Evolutionary conservation across 1,284 basidiomycete species (phyloP).

Genomic region (Neonothopanus nambi): DNA sequence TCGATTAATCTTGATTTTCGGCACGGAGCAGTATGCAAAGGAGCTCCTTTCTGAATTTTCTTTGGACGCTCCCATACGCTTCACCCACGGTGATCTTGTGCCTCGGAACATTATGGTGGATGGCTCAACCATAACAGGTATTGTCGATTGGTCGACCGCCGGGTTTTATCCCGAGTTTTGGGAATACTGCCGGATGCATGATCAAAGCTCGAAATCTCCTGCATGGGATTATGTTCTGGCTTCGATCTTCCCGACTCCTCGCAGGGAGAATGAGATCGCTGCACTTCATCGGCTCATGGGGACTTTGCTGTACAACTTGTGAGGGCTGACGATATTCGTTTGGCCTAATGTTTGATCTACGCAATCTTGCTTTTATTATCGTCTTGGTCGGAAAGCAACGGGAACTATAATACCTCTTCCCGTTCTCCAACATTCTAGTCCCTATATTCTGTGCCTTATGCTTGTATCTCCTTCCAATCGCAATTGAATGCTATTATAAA

Average conservation of each 20-base stretch:
- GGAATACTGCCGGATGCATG: constrained; percentile 15
- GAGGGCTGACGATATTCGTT: too few relatives aligned
- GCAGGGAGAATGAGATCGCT: constrained; percentile 4
- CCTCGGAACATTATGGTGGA: constrained; percentile 20
- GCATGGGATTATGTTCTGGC: constrained; percentile 1
- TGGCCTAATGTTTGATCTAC: too few relatives aligned
- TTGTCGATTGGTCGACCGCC: constrained; percentile 16
- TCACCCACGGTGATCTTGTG: constrained; percentile 18
- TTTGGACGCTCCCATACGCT: constrained; percentile 2
- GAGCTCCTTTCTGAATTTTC: constrained; percentile 8
- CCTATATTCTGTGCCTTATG: too few relatives aligned
- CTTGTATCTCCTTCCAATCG: too few relatives aligned
- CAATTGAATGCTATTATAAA: too few relatives aligned
- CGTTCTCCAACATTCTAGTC: too few relatives aligned
- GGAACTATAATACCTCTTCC: too few relatives aligned
- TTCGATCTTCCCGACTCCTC: constrained; percentile 4
- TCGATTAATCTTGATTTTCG: constrained; percentile 4
- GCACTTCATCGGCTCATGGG: constrained; percentile 5
- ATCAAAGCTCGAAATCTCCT: constrained; percentile 1
- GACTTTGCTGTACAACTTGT: constrained; percentile 29
- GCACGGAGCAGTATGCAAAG: constrained; percentile 9
- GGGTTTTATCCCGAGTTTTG: constrained; percentile 18
- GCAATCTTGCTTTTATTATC: too few relatives aligned
- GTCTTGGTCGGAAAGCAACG: too few relatives aligned
- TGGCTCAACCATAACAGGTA: constrained; percentile 13